Conservation (phyloP, 2,329 filamentous ascomycete species). For the Emmonsiellopsis sp. region DNA sequence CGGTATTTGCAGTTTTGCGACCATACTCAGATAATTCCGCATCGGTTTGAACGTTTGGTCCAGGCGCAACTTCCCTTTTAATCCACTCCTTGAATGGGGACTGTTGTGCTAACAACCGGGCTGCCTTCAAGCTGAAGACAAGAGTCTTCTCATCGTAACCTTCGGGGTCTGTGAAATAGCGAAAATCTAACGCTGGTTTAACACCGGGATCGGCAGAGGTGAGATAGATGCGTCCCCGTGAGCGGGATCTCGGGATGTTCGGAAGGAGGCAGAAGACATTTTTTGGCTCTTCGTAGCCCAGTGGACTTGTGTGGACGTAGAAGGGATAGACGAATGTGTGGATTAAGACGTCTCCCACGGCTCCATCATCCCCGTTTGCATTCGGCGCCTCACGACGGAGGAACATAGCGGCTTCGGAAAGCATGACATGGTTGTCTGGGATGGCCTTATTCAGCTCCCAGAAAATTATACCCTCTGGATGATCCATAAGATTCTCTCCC, state of each 20-base stretch:
- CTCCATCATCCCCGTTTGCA: conserved; percentile 59
- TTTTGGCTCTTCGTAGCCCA: conserved; percentile 62
- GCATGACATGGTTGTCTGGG: conserved; percentile 74
- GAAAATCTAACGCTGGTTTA: conserved; percentile 79
- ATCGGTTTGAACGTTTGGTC: conserved; percentile 62
- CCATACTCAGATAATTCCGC: conserved; percentile 76
- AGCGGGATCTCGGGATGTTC: conserved; percentile 76
- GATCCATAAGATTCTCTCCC: conserved; percentile 55
- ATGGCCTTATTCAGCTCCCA: conserved; percentile 75
- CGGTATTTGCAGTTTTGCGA: conserved; percentile 70
- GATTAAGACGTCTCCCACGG: conserved; percentile 85
- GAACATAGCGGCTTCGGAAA: conserved; percentile 83
- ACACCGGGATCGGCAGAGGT: conserved; percentile 64
- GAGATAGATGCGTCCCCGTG: conserved; percentile 66
- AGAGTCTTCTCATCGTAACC: conserved; percentile 77
- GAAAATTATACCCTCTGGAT: conserved; percentile 57
- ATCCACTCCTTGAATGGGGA: conserved; percentile 75
- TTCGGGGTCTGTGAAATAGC: conserved; percentile 79
- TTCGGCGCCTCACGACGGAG: conserved; percentile 66
- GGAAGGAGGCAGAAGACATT: conserved; percentile 90
- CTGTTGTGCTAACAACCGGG: conserved; percentile 65
- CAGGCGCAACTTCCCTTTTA: conserved; percentile 71
- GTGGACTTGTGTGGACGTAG: conserved; percentile 69
- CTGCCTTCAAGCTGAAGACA: conserved; percentile 65
- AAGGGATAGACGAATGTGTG: conserved; percentile 96